These are phyloP conservation scores for Pseudocercospora musae DNA, from an alignment of 2,329 filamentous ascomycete species.

Conservation along the genomic window DNA sequence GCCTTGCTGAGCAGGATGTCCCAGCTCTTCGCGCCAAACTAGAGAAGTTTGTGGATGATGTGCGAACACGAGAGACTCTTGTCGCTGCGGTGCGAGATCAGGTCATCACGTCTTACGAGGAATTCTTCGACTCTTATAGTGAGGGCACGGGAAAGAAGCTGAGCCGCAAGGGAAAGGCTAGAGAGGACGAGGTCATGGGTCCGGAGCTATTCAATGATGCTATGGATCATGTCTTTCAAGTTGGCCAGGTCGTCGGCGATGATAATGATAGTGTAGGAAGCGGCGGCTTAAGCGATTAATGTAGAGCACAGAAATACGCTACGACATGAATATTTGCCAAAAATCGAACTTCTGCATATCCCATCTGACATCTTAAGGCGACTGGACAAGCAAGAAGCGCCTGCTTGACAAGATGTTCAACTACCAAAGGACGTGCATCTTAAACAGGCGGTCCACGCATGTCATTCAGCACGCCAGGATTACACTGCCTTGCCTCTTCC, in stretches of 20 bases:
- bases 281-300: constrained; percentile 22
- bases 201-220: constrained; percentile 62
- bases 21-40: constrained; percentile 55
- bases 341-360: too few relatives aligned
- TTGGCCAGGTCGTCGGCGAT: constrained; percentile 44
- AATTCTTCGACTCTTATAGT: constrained; percentile 57
- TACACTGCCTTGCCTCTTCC: too few relatives aligned
- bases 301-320: not conserved
- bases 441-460: too few relatives aligned
- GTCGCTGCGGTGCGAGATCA: constrained; percentile 64
- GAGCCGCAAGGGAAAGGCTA: constrained; percentile 56
- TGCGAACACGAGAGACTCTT: constrained; percentile 63
- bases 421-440: too few relatives aligned
- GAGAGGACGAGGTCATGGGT: constrained; percentile 63
- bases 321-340: too few relatives aligned
- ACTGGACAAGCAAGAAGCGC: too few relatives aligned
- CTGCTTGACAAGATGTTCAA: too few relatives aligned
- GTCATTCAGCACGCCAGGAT: too few relatives aligned
- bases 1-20: constrained; percentile 57
- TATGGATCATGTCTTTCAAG: constrained; percentile 58
- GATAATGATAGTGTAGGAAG: constrained; percentile 26
- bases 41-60: constrained; percentile 62
- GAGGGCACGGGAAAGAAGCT: constrained; percentile 37
- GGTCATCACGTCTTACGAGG: constrained; percentile 61
- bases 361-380: too few relatives aligned